phyloP scores from a whole-genome alignment of 495 filamentous ascomycete species.

The Penicillium mononematosum region DNA sequence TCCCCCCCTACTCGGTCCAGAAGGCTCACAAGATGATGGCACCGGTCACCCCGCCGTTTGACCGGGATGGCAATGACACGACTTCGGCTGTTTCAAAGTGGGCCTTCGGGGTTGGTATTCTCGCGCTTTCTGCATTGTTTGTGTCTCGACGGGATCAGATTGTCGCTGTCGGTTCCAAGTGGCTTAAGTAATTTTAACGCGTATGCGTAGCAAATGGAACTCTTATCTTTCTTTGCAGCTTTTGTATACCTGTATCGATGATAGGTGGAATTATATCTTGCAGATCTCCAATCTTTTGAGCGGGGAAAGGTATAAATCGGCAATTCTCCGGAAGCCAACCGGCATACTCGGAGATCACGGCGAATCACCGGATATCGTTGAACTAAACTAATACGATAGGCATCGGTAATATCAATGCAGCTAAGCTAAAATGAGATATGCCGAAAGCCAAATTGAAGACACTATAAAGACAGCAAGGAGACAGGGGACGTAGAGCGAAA shows the following conservation, averaged over 20 bases:
- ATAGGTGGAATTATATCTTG: slow-evolving; percentile 6
- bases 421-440: too few species aligned
- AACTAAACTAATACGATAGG: background rate
- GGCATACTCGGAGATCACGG: slow-evolving; percentile 1
- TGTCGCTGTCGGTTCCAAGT: slow-evolving; percentile 1
- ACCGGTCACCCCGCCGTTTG: slow-evolving; percentile 65
- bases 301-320: slow-evolving; percentile 7
- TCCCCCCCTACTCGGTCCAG: slow-evolving; percentile 57
- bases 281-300: background rate
- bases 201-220: background rate
- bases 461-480: background rate
- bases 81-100: slow-evolving; percentile 12
- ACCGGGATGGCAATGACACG: slow-evolving; percentile 57
- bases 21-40: slow-evolving; percentile 57
- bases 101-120: slow-evolving; percentile 16
- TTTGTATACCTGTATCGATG: background rate
- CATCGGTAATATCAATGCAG: too few species aligned
- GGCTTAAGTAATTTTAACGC: background rate
- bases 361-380: background rate
- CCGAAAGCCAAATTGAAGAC: background rate
- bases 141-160: slow-evolving; percentile 3
- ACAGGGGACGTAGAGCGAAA: background rate
- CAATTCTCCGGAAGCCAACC: background rate
- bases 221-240: background rate
- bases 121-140: slow-evolving; percentile 14